Conservation (phyloP, 176 grass and related monocot genomes). For the bread wheat (Triticum aestivum) region DNA sequence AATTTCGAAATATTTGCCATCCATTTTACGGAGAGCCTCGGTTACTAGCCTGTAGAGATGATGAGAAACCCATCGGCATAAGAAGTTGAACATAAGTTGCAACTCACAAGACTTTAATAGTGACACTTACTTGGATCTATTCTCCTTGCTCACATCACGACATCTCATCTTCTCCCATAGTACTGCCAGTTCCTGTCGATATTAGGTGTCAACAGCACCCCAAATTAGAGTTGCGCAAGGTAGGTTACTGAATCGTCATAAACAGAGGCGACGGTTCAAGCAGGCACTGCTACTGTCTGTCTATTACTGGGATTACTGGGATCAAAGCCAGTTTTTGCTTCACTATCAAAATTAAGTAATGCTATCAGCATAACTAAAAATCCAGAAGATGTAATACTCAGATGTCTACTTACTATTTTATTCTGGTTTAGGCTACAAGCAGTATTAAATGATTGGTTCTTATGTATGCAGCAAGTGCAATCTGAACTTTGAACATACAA, state of each 20-base stretch:
- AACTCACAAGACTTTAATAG: background rate
- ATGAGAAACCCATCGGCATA: background rate
- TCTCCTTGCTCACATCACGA: slow-evolving; percentile 54
- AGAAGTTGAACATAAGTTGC: background rate
- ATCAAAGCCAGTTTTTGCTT: background rate
- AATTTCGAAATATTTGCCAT: slow-evolving; percentile 83
- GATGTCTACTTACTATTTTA: background rate
- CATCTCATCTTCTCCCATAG: slow-evolving; percentile 98
- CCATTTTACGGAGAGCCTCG: slow-evolving; percentile 70
- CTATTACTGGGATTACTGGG: background rate
- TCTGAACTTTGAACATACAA: background rate
- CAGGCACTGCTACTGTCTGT: background rate
- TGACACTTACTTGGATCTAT: slow-evolving; percentile 72
- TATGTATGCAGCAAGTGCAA: background rate
- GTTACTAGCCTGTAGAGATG: slow-evolving; percentile 66
- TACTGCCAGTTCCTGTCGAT: slow-evolving; percentile 63
- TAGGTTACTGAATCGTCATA: background rate
- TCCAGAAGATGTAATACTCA: background rate
- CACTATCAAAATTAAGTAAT: background rate
- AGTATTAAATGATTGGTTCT: background rate
- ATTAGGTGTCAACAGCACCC: background rate
- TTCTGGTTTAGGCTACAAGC: background rate
- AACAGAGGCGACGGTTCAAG: background rate
- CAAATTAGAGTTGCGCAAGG: background rate
- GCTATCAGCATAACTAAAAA: background rate